Evolutionary conservation across 257 asterid species (phyloP), one percentile per base, ranked within the genome.

Genomic region (Capsicum chinense): DNA sequence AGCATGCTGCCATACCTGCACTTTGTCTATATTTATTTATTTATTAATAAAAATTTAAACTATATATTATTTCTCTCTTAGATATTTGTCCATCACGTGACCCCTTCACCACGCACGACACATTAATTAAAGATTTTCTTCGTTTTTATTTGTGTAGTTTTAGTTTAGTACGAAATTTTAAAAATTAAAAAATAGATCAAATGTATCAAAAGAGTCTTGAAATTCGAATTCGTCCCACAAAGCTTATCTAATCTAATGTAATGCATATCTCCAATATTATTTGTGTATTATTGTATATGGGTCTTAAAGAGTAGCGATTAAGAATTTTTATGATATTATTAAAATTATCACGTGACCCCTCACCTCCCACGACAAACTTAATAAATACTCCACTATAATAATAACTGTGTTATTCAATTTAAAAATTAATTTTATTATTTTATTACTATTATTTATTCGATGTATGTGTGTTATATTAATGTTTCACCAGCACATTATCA

Each of bases 51-150:
- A 26, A 26, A 26, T 63, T 63, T 11, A 2, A 21, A 63, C 6
- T 17, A 44, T 16, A 37, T 0, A 11, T 19, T 21, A 82, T 79
- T 54, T 54, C 70, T 11, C 59, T 42, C 33, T 21, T 59, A 62
- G 81, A 84, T 60, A 57, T 26, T 80, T 80, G 66, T 62, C 74
- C 21, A 84, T 56, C 74, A 59, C 83, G 62, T 74, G 62, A 50
- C 21, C 47, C 60, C 56, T 73, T 56, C 48, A 50, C 21, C 42
- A 50, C 44, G 47, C 81, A 50, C 62, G 13, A 74, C 47, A 21
- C 7, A 76, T 74, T 47, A 48, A 73, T 11, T n/a, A 73, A 44
- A 71, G 14, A 42, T 42, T 3, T 42, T 5, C 6, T 42, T 42
- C 6, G 47, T 42, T 42, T 42, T 42, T 3, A 42, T 42, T 42